Base-by-base conservation (phyloP, 2,329 filamentous ascomycete species). In the Hymenoscyphus repandus region DNA sequence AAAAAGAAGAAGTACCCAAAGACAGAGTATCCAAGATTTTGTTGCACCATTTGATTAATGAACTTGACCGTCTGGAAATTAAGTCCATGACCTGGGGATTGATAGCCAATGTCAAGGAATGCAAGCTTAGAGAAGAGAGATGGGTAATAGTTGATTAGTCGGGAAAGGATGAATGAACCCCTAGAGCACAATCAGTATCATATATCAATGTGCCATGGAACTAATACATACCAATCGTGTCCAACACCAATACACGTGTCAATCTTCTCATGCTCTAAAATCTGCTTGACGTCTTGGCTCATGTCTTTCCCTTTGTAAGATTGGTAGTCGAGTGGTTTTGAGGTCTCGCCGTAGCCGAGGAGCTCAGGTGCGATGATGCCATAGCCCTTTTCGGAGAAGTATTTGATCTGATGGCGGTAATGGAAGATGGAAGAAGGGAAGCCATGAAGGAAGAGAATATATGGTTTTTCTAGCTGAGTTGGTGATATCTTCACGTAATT, bases 1-100 rank as follows among this genome's bases (percentile, higher is more conserved):
- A 61, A 59, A 36, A 61, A 59, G 6, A 54, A 39, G 40, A 57
- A 57, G 27, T 62, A 59, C 11, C 58, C 56, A 33, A 59, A 57
- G 2, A 58, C 48, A 7, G 49, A 45, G 45, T 53, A 60, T 1
- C 55, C 55, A 20, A 55, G 33, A 7, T 49, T 31, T 20, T 59
- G 20, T 22, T 52, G 36, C 27, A 52, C 34, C 27, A 48, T 49
- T 6, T 13, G 20, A 37, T 62, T 52, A 17, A 58, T 34, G n/a
- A 52, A 48, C 1, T 52, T 36, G 11, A 59, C 30, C n/a, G 32
- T 56, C 20, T 56, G 6, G 15, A 34, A 15, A 1, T 39, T 56
- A 13, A 58, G 43, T 18, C 43, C 44, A 33, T 43, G 17, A 2
- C 46, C 50, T 6, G 57, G 58, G 3, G 47, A 20, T 3, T 27